These are phyloP conservation scores for Penicillium concentricum DNA, from an alignment of 2,329 filamentous ascomycete species.

Conservation along the genomic window DNA sequence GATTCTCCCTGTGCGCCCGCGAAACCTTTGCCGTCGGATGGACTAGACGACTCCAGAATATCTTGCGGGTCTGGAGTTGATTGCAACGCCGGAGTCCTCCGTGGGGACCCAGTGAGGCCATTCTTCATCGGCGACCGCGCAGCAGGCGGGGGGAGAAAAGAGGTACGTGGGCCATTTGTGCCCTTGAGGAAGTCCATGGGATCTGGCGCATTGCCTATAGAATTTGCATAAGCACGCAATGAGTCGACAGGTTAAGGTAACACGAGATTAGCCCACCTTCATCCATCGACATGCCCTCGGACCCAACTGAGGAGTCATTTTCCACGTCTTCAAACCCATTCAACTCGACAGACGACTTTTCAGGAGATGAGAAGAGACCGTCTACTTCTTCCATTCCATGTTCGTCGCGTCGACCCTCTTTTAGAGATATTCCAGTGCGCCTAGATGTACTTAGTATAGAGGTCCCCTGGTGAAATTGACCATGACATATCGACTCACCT, in stretches of 20 bases:
- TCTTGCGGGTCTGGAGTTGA: slow-evolving; percentile 42
- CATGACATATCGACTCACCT: slow-evolving; percentile 35
- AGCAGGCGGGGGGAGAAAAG: slow-evolving; percentile 41
- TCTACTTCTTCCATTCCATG: slow-evolving; percentile 88
- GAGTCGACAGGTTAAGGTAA: neutral
- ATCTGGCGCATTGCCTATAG: slow-evolving; percentile 41
- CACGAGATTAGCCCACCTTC: slow-evolving; percentile 52
- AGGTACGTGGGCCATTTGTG: slow-evolving; percentile 33
- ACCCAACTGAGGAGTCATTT: slow-evolving; percentile 51
- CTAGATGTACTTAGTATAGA: slow-evolving; percentile 48
- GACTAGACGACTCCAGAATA: slow-evolving; percentile 38
- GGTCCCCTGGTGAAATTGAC: slow-evolving; percentile 1
- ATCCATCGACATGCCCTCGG: slow-evolving; percentile 62
- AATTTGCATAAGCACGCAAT: slow-evolving; percentile 8
- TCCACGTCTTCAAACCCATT: slow-evolving; percentile 32
- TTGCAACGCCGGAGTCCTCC: slow-evolving; percentile 42
- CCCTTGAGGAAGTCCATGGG: slow-evolving; percentile 43
- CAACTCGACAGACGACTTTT: slow-evolving; percentile 53
- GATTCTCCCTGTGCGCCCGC: slow-evolving; percentile 22
- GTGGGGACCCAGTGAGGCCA: slow-evolving; percentile 43
- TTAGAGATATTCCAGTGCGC: slow-evolving; percentile 83
- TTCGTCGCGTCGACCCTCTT: slow-evolving; percentile 81
- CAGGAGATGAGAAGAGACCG: slow-evolving; percentile 83
- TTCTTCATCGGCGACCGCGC: slow-evolving; percentile 49
- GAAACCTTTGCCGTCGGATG: slow-evolving; percentile 34